A percentile compares a stretch with the other conserved stretches of the same genome.
Evolutionary conservation across 371 early-diverging fungal genomes (phyloP).

Genomic region (Phascolomyces articulosus): DNA sequence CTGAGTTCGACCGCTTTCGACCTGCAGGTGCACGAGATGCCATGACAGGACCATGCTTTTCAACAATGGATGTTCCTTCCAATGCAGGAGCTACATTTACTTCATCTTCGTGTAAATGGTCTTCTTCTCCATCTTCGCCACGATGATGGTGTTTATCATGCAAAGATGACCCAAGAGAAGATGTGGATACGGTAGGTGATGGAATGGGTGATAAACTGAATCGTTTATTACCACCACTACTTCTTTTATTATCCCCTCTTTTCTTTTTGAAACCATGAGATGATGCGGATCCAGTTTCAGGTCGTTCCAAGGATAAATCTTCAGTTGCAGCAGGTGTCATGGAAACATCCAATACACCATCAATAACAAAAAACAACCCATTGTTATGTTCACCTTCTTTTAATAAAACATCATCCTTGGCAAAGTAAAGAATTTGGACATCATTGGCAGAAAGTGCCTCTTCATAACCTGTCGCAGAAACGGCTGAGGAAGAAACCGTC

Average conservation of each 20-base stretch:
- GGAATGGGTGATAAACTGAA: slow-evolving; percentile 10
- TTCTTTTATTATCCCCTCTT: slow-evolving; percentile 6
- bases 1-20: slow-evolving; percentile 17
- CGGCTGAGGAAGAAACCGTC: slow-evolving; percentile 55
- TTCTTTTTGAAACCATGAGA: too few species aligned
- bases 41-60: slow-evolving; percentile 23
- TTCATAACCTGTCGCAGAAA: slow-evolving; percentile 36
- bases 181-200: slow-evolving; percentile 10
- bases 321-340: slow-evolving; percentile 52
- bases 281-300: too few species aligned
- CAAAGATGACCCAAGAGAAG: background rate
- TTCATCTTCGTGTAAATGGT: slow-evolving; percentile 7
- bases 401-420: slow-evolving; percentile 74
- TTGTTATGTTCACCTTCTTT: slow-evolving; percentile 83
- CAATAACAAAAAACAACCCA: slow-evolving; percentile 93
- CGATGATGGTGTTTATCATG: too few species aligned
- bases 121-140: background rate
- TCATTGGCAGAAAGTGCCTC: slow-evolving; percentile 55
- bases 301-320: slow-evolving; percentile 32
- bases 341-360: slow-evolving; percentile 84
- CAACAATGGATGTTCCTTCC: slow-evolving; percentile 2
- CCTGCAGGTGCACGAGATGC: slow-evolving; percentile 48
- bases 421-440: slow-evolving; percentile 71
- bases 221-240: too few species aligned
- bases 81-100: background rate